Evolutionary conservation across 164 flowering plant species (phyloP).

Genomic region (Liriodendron chinense): DNA sequence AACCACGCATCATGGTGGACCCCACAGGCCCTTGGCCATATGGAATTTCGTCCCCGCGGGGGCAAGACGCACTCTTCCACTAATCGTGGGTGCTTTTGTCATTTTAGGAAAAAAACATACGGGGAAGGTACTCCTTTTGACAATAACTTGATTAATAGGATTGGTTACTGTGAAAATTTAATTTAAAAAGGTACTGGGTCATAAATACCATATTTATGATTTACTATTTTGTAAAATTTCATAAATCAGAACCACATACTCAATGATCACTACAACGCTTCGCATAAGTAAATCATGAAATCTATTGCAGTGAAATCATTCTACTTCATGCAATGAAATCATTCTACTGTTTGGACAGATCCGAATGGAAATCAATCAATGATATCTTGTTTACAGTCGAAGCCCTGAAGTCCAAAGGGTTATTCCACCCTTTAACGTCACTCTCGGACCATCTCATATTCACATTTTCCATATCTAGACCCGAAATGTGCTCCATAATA

Average conservation of each 20-base stretch:
- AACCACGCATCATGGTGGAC: too few relatives aligned
- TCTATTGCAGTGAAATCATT: background rate
- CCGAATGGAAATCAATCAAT: conserved; percentile 60
- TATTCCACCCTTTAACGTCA: conserved; percentile 47
- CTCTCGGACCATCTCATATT: conserved; percentile 69
- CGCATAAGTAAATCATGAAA: background rate
- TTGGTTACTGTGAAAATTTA: too few relatives aligned
- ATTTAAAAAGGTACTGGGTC: too few relatives aligned
- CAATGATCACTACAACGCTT: background rate
- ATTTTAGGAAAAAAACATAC: too few relatives aligned
- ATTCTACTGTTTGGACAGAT: conserved; percentile 22
- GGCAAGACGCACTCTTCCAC: too few relatives aligned
- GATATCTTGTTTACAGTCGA: conserved; percentile 75
- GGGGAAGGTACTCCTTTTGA: too few relatives aligned
- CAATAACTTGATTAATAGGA: too few relatives aligned
- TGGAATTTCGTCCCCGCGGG: too few relatives aligned
- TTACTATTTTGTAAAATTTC: too few relatives aligned
- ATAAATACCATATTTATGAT: too few relatives aligned
- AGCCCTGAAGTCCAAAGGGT: conserved; percentile 78
- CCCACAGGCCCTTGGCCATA: too few relatives aligned
- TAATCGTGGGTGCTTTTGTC: too few relatives aligned
- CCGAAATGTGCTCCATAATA: conserved; percentile 80
- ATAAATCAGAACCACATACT: background rate
- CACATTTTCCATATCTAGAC: conserved; percentile 63
- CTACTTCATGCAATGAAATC: conserved; percentile 10